Base-by-base conservation (phyloP, 805 yeast genomes). In the Lipomyces oligophaga region DNA sequence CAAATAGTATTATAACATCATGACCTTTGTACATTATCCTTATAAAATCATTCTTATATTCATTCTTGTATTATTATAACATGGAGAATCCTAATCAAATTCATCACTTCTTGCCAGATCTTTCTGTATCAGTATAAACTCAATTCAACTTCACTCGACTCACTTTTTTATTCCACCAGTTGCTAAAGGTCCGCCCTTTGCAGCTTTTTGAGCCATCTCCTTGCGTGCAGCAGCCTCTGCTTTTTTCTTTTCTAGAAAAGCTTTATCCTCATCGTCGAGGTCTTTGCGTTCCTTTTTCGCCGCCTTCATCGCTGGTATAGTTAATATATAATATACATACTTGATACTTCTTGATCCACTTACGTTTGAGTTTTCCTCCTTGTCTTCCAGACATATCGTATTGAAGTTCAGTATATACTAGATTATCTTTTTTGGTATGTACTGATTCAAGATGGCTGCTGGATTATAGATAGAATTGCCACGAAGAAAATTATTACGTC, bases 151-250 rank as follows among this genome's bases (percentile, higher is more conserved):
- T n/a, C n/a, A n/a, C n/a, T 27, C 5, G 7, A 55, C 63, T 38
- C 40, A 83, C 79, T 89, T 90, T 78, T 90, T 89, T 73, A 89
- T 89, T 51, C 97, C 97, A 43, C 96, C 96, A 55, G 95, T 89
- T 44, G 81, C 80, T 61, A 89, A 71, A 30, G 96, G 96, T 45
- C 96, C 96, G 57, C 95, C 95, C 63, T 84, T 79, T 60, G 84
- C 73, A 50, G 95, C 93, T 69, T 84, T 80, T 42, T 83, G 79
- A 56, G 90, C 87, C 81, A 90, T 76, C 44, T 84, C 95, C 71
- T 89, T 90, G 70, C 81, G 81, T 25, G 96, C 96, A 64, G 84
- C 85, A 59, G 90, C 96, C 54, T 85, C 97, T 47, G 95, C 96
- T 68, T 83, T 86, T 73, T 87, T 95, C 76, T 88, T 89, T 63